phyloP scores from a whole-genome alignment of 306 rosid species.

The Hippophae tibetana region DNA sequence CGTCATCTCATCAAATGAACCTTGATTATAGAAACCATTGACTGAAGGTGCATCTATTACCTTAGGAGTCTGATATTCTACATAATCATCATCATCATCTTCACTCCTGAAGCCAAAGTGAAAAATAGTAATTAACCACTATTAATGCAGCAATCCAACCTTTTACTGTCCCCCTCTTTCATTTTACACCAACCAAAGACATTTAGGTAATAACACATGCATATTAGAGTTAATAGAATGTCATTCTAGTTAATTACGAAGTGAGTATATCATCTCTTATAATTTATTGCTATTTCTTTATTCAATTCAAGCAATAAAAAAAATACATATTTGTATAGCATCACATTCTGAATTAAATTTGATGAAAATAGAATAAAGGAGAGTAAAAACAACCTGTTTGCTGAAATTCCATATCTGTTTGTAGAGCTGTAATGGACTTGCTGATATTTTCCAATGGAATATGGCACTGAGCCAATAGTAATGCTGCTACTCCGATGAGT shows the following conservation, averaged over 20 bases:
- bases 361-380: conserved; percentile 8
- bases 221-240: conserved; percentile 2
- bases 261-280: background rate
- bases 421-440: conserved; percentile 37
- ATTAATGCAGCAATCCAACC: background rate
- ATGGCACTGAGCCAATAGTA: conserved; percentile 50
- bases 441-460: conserved; percentile 44
- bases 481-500: conserved; percentile 58
- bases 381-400: conserved; percentile 36
- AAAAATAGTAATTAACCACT: conserved; percentile 19
- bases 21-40: conserved; percentile 47
- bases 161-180: background rate
- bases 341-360: conserved; percentile 1
- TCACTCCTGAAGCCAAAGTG: conserved; percentile 55
- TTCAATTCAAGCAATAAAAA: background rate
- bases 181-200: conserved; percentile 2
- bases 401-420: conserved; percentile 28
- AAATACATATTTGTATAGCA: background rate
- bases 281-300: too few species aligned
- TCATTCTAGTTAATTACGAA: conserved; percentile 7
- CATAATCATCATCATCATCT: conserved; percentile 48
- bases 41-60: conserved; percentile 41
- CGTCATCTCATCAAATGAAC: conserved; percentile 43
- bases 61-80: conserved; percentile 47
- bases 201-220: conserved; percentile 7